Conservation (phyloP, 1,139 yeast genomes). For the Kazachstania sp. region DNA sequence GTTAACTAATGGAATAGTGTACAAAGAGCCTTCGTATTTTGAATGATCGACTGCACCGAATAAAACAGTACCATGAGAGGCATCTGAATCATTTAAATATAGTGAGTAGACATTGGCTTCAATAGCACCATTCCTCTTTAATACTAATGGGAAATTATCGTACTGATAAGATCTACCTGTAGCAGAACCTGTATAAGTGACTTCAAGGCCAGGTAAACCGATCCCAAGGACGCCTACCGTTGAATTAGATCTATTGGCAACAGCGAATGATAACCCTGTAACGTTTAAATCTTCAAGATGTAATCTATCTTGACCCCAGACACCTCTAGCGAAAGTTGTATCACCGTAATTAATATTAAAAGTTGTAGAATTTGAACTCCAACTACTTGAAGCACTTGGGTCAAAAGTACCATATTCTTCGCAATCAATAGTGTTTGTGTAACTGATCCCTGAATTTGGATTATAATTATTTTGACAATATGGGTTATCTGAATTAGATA, state of each 20-base stretch:
- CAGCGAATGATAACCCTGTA: conserved; percentile 45
- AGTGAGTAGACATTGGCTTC: conserved; percentile 47
- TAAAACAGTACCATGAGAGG: conserved; percentile 39
- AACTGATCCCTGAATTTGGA: not conserved
- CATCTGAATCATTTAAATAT: conserved; percentile 37
- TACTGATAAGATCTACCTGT: conserved; percentile 11
- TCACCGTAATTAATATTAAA: conserved; percentile 53
- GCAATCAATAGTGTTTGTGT: conserved; percentile 28
- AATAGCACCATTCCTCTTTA: conserved; percentile 48
- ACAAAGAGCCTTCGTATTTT: conserved; percentile 35
- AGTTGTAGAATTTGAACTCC: conserved; percentile 37
- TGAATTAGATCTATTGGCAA: conserved; percentile 47
- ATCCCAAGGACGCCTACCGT: conserved; percentile 55
- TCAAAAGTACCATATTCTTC: conserved; percentile 37
- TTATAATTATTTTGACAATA: conserved; percentile 13
- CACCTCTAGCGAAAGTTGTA: conserved; percentile 47
- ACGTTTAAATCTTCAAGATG: conserved; percentile 36
- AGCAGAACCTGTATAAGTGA: conserved; percentile 31
- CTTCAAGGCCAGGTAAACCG: conserved; percentile 47
- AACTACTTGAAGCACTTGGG: conserved; percentile 39
- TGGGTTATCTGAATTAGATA: conserved; percentile 29
- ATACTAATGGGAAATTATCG: conserved; percentile 47
- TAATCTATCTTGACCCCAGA: conserved; percentile 49
- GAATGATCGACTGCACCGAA: conserved; percentile 52
- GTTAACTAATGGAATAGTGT: conserved; percentile 38